phyloP scores from a whole-genome alignment of 192 early-diverging fungal genomes.

The Mortierella hygrophila region DNA sequence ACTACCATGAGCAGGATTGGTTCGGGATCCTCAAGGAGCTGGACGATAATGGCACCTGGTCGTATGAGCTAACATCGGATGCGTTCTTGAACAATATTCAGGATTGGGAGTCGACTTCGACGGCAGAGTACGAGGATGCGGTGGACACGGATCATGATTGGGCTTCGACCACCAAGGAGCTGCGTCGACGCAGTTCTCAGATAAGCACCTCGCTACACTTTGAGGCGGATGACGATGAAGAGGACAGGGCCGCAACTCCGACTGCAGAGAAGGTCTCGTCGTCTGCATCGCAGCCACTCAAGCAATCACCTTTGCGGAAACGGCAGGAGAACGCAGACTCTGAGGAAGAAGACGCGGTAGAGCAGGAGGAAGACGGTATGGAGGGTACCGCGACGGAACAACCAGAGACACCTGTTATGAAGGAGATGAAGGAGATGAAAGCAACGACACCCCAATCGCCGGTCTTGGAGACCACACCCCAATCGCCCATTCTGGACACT shows the following conservation, averaged over 20 bases:
- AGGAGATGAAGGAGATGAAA: constrained; percentile 15
- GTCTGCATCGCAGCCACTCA: neutral
- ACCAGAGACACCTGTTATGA: neutral
- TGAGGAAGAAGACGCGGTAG: neutral
- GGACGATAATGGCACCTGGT: constrained; percentile 43
- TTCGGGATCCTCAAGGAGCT: constrained; percentile 42
- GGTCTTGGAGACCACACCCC: constrained; percentile 18
- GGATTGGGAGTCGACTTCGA: constrained; percentile 52
- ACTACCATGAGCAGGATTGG: constrained; percentile 50
- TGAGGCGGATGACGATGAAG: constrained; percentile 1
- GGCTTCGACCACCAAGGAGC: constrained; percentile 34
- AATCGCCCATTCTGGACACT: constrained; percentile 23
- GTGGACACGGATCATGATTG: constrained; percentile 52
- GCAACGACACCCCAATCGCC: constrained; percentile 23
- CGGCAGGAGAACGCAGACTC: neutral
- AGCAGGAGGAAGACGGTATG: neutral
- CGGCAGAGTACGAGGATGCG: constrained; percentile 43
- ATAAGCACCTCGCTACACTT: constrained; percentile 9
- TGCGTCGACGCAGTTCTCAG: constrained; percentile 36
- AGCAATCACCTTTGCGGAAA: neutral
- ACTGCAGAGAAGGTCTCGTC: constrained; percentile 9
- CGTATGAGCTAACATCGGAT: constrained; percentile 32
- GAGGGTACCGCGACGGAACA: neutral
- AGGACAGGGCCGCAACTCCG: constrained; percentile 24
- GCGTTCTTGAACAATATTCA: constrained; percentile 36